Conservation (phyloP, 768 basidiomycete genomes). For the Pleurotus eryngii region DNA sequence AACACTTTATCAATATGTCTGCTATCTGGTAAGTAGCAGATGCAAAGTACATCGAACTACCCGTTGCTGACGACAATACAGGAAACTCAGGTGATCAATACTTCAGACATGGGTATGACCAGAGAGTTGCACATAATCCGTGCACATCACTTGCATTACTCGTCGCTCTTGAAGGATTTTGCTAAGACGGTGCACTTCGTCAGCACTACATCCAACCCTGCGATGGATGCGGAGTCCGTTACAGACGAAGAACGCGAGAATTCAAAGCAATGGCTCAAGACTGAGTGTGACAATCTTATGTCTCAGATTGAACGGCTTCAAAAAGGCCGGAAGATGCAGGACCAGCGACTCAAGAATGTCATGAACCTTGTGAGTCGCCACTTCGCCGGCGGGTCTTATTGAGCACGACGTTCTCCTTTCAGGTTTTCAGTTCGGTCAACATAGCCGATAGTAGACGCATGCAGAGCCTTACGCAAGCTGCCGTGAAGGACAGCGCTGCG, state of each 20-base stretch:
- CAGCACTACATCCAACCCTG: conserved; percentile 46
- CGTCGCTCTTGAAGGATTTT: conserved; percentile 53
- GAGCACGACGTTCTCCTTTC: neutral
- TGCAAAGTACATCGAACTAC: neutral
- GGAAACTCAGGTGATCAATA: conserved; percentile 48
- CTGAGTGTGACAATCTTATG: conserved; percentile 49
- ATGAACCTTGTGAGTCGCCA: conserved; percentile 41
- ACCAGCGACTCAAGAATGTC: conserved; percentile 47
- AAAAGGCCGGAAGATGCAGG: conserved; percentile 38
- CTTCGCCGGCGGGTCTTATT: neutral
- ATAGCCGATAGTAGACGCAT: conserved; percentile 52
- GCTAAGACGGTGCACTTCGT: conserved; percentile 50
- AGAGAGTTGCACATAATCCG: conserved; percentile 55
- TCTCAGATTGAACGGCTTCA: conserved; percentile 48
- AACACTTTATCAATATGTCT: conserved; percentile 48
- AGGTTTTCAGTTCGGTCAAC: conserved; percentile 62
- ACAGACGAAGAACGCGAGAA: neutral
- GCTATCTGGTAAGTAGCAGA: conserved; percentile 35
- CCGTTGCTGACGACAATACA: conserved; percentile 15
- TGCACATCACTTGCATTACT: conserved; percentile 58
- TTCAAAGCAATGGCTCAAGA: conserved; percentile 7
- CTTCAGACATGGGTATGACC: conserved; percentile 42
- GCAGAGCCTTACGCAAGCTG: conserved; percentile 49
- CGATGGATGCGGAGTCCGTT: conserved; percentile 32
- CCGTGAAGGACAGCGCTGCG: conserved; percentile 47